These are phyloP conservation scores for Lycium barbarum DNA, from an alignment of 257 asterid genomes.

Conservation along the genomic window DNA sequence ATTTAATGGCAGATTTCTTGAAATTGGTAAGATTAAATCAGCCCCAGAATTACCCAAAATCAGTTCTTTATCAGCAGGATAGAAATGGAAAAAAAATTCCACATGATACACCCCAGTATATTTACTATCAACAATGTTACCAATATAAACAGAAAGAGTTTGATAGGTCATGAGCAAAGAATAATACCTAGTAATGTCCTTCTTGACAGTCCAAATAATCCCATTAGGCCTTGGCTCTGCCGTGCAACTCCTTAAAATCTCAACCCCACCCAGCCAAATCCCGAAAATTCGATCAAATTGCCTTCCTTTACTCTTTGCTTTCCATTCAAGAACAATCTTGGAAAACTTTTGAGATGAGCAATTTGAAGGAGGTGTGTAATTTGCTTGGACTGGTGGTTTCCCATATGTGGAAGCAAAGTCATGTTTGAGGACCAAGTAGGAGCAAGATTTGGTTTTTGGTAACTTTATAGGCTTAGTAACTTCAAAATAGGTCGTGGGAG, in stretches of 20 bases:
- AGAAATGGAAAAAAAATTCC: slow-evolving; percentile 62
- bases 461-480: slow-evolving; percentile 61
- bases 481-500: slow-evolving; percentile 60
- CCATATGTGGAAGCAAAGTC: slow-evolving; percentile 63
- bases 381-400: slow-evolving; percentile 55
- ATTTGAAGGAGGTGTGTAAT: slow-evolving; percentile 54
- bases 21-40: slow-evolving; percentile 73
- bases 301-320: slow-evolving; percentile 65
- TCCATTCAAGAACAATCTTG: slow-evolving; percentile 74
- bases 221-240: slow-evolving; percentile 64
- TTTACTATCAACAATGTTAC: slow-evolving; percentile 62
- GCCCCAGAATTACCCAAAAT: slow-evolving; percentile 38
- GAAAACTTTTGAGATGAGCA: slow-evolving; percentile 53
- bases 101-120: slow-evolving; percentile 85
- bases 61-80: slow-evolving; percentile 49
- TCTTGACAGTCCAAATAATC: slow-evolving; percentile 73
- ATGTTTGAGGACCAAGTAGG: slow-evolving; percentile 55
- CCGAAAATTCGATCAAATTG: slow-evolving; percentile 86
- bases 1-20: slow-evolving; percentile 63
- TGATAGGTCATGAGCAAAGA: slow-evolving; percentile 62
- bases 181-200: slow-evolving; percentile 75
- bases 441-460: slow-evolving; percentile 57
- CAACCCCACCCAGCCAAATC: slow-evolving; percentile 85
- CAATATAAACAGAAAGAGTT: slow-evolving; percentile 67
- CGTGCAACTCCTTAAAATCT: slow-evolving; percentile 82